phyloP scores from a whole-genome alignment of 495 filamentous ascomycete species.

The Podospora didyma region DNA sequence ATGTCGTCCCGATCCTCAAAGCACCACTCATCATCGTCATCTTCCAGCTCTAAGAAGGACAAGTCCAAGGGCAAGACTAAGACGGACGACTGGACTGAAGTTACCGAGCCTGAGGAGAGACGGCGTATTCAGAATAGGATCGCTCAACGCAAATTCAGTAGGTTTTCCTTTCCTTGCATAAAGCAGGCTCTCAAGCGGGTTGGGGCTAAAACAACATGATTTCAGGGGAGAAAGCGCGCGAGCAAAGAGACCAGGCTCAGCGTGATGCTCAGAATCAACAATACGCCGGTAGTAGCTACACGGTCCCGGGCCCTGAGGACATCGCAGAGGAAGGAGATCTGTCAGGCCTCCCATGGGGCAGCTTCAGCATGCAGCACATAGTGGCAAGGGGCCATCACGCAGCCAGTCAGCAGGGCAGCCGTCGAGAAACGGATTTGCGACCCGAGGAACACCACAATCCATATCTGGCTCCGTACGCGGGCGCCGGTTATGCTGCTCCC shows the following conservation, averaged over 20 bases:
- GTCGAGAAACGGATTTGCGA: neutral
- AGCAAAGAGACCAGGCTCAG: constrained; percentile 53
- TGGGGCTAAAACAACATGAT: constrained; percentile 13
- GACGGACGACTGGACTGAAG: constrained; percentile 55
- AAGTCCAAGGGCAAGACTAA: constrained; percentile 23
- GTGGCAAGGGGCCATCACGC: constrained; percentile 49
- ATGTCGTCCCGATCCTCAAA: constrained; percentile 35
- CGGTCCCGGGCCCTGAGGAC: constrained; percentile 46
- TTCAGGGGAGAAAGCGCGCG: constrained; percentile 55
- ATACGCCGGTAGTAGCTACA: constrained; percentile 53
- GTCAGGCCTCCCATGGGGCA: constrained; percentile 62
- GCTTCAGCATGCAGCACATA: constrained; percentile 52
- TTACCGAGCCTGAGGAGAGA: constrained; percentile 56
- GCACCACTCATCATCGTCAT: constrained; percentile 20
- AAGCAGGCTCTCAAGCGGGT: neutral
- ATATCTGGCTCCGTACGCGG: constrained; percentile 10
- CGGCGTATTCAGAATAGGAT: constrained; percentile 59
- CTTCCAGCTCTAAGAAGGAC: constrained; percentile 29
- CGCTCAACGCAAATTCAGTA: constrained; percentile 59
- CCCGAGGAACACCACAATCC: neutral
- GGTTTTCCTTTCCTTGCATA: constrained; percentile 10
- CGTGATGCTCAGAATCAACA: constrained; percentile 54
- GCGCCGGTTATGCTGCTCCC: neutral
- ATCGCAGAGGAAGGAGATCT: constrained; percentile 45
- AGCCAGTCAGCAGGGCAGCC: constrained; percentile 32